Base-by-base conservation (phyloP, 305 asterid genomes). In the Coffea humblotiana region DNA sequence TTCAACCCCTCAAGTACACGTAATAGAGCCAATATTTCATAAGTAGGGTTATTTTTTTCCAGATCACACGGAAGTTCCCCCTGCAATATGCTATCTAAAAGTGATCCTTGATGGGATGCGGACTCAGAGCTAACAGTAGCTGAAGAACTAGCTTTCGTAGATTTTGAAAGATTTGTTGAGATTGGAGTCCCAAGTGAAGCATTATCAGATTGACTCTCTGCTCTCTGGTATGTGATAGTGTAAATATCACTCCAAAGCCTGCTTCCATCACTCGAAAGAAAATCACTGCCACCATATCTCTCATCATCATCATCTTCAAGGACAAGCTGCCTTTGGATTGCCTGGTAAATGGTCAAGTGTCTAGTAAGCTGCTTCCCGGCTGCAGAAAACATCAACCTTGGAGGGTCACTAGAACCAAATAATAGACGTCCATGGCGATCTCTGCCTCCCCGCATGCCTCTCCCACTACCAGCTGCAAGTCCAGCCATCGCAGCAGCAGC, bases 401-500 rank as follows among this genome's bases (percentile, higher is more conserved):
- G 90, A 9, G 91, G 92, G 75, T 92, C 94, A 13, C 83, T 88
- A 7, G 94, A 87, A 81, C 93, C 90, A 85, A 86, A 88, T 49
- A 86, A 75, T 65, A 89, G 90, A 47, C 87, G 95, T 10, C 94
- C 98, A 8, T 86, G 87, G 63, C 92, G 86, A 83, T 94, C 97
- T 89, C 96, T 91, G 82, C 89, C 90, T 61, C 93, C 99, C 80
- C 91, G 90, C 80, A 86, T 83, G 81, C 97, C 97, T 90, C 97
- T 89, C 82, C 91, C 89, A 74, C 87, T 93, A 68, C 93, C 92
- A 73, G 98, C 90, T 54, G 96, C 92, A 84, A 92, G 95, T 43
- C 99, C 99, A 83, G 97, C 97, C 98, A 96, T 96, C 54, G 99
- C 97, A 82, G 98, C 98, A 81, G 99, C 99, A 67, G 98, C 98